phyloP scores from a whole-genome alignment of 805 yeast species.

The Grigorovia jiainica region DNA sequence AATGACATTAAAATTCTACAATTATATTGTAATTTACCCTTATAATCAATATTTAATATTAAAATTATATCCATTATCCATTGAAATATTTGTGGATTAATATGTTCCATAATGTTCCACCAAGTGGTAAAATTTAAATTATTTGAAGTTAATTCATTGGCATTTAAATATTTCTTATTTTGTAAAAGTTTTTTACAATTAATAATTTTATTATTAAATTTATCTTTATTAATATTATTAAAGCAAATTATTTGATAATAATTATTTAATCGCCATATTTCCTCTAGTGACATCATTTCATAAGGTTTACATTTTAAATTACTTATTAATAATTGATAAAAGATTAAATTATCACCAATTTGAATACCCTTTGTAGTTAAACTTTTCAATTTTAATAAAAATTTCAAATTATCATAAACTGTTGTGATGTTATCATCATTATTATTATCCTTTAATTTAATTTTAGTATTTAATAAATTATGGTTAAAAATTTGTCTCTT shows the following conservation, averaged over 20 bases:
- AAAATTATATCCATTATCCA: conserved; percentile 27
- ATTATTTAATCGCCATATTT: conserved; percentile 25
- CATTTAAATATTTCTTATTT: conserved; percentile 21
- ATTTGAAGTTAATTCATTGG: conserved; percentile 20
- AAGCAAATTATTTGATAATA: conserved; percentile 25
- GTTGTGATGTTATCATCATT: conserved; percentile 3
- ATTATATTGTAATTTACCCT: conserved; percentile 9
- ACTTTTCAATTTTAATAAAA: conserved; percentile 28
- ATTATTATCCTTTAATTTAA: too few species aligned
- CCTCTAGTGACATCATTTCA: background rate
- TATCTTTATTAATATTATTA: conserved; percentile 16
- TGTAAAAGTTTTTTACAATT: conserved; percentile 19
- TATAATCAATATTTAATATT: background rate
- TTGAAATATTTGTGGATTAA: conserved; percentile 21
- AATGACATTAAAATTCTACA: conserved; percentile 35
- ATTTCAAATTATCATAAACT: conserved; percentile 14
- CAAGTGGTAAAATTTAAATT: conserved; percentile 22
- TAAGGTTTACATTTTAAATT: background rate
- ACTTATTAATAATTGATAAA: conserved; percentile 20
- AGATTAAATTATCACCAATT: conserved; percentile 27
- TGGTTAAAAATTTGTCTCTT: background rate
- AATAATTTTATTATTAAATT: conserved; percentile 18
- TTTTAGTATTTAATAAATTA: conserved; percentile 3
- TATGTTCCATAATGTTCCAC: conserved; percentile 24
- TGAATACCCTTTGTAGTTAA: conserved; percentile 29